phyloP scores from a whole-genome alignment of 768 basidiomycete genomes.

The Mycena filopes region DNA sequence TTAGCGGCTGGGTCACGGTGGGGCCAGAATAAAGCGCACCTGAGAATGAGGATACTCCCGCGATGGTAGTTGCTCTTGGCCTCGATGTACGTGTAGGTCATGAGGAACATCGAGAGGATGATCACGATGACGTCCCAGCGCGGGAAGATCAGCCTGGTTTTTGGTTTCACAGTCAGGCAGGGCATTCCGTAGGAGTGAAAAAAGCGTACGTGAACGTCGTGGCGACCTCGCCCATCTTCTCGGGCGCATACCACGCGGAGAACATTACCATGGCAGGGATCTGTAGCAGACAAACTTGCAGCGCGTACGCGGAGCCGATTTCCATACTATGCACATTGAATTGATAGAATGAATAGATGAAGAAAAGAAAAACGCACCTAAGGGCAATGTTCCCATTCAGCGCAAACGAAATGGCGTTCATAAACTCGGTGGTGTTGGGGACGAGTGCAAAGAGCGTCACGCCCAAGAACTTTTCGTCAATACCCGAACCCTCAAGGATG shows the following conservation, averaged over 20 bases:
- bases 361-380: constrained; percentile 63
- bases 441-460: constrained; percentile 97
- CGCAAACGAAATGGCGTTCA: constrained; percentile 99
- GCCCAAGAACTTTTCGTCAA: constrained; percentile 98
- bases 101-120: constrained; percentile 94
- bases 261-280: constrained; percentile 99
- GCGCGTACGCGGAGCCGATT: constrained; percentile 98
- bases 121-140: constrained; percentile 97
- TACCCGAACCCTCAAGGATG: constrained; percentile 87
- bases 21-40: constrained; percentile 62
- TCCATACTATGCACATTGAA: constrained; percentile 80
- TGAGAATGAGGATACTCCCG: constrained; percentile 93
- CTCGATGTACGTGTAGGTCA: constrained; percentile 99
- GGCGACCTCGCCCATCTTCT: constrained; percentile 85
- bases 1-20: no score
- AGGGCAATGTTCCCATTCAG: constrained; percentile 96
- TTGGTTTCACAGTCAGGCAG: constrained; percentile 7
- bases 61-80: constrained; percentile 99
- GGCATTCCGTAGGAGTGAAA: no score
- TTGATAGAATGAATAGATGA: constrained; percentile 5
- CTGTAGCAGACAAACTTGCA: constrained; percentile 97
- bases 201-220: constrained; percentile 91
- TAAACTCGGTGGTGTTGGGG: constrained; percentile 99
- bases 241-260: constrained; percentile 93
- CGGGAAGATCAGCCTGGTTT: constrained; percentile 96